These are phyloP conservation scores for Achaetomium macrosporum DNA, from an alignment of 2,329 filamentous ascomycete species.

Conservation along the genomic window DNA sequence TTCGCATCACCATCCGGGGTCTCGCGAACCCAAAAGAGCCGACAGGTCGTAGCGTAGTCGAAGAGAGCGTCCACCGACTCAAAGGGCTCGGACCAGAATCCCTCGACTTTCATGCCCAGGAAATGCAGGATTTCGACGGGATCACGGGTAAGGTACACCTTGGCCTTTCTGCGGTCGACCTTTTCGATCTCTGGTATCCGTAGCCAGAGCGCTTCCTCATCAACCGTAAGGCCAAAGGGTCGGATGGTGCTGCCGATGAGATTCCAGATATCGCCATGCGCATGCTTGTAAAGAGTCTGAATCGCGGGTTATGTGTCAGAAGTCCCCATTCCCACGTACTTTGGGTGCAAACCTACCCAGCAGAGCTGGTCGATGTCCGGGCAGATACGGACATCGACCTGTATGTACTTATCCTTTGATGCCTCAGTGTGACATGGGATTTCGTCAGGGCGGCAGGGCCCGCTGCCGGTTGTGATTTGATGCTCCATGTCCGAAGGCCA, in stretches of 20 bases:
- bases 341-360: slow-evolving; percentile 42
- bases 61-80: slow-evolving; percentile 50
- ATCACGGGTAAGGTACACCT: slow-evolving; percentile 54
- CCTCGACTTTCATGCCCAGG: slow-evolving; percentile 50
- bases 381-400: slow-evolving; percentile 63
- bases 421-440: not conserved
- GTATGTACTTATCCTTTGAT: slow-evolving; percentile 42
- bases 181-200: slow-evolving; percentile 63
- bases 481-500: slow-evolving; percentile 37
- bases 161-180: slow-evolving; percentile 48
- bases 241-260: slow-evolving; percentile 58
- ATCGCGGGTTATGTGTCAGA: not conserved
- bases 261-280: slow-evolving; percentile 68
- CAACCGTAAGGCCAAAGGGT: slow-evolving; percentile 59
- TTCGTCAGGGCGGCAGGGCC: not conserved
- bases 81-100: slow-evolving; percentile 52
- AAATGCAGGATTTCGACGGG: slow-evolving; percentile 54
- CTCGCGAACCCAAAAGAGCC: slow-evolving; percentile 49
- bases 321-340: not conserved
- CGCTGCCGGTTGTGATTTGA: not conserved
- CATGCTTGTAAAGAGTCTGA: slow-evolving; percentile 51
- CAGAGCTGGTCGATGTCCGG: slow-evolving; percentile 36
- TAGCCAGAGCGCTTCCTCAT: slow-evolving; percentile 57
- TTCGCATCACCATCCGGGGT: slow-evolving; percentile 4
- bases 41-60: slow-evolving; percentile 52